These are phyloP conservation scores for Volutella citrinella DNA, from an alignment of 2,329 filamentous ascomycete genomes.

Conservation along the genomic window DNA sequence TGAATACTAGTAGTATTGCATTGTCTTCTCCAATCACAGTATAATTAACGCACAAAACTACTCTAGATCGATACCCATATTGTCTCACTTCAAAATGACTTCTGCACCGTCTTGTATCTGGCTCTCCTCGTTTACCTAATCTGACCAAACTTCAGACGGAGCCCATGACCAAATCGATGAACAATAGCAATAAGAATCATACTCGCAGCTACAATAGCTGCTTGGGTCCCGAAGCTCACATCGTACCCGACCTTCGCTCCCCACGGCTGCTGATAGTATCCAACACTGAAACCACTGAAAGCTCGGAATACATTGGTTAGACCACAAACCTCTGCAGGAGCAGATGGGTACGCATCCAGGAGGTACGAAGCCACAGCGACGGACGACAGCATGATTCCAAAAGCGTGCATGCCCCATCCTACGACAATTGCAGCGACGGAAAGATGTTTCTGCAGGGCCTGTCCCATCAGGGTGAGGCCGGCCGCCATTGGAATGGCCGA, in stretches of 20 bases:
- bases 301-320: conserved; percentile 38
- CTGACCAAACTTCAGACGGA: conserved; percentile 10
- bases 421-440: conserved; percentile 25
- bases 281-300: conserved; percentile 45
- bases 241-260: conserved; percentile 34
- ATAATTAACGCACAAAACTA: no score
- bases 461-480: conserved; percentile 51
- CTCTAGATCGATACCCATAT: no score
- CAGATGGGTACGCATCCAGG: conserved; percentile 48
- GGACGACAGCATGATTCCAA: conserved; percentile 51
- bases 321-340: conserved; percentile 43
- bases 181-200: conserved; percentile 26
- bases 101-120: background rate
- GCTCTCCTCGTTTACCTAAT: conserved; percentile 6
- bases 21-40: no score
- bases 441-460: conserved; percentile 42
- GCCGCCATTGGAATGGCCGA: conserved; percentile 46
- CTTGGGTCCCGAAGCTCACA: conserved; percentile 38
- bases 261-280: conserved; percentile 47
- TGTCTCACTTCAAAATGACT: no score
- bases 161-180: conserved; percentile 9
- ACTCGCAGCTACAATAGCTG: conserved; percentile 20
- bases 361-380: conserved; percentile 46
- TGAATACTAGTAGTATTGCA: no score
- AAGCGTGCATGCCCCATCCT: conserved; percentile 52